These are phyloP conservation scores for Craterostigma plantagineum DNA, from an alignment of 257 asterid genomes.

Conservation along the genomic window DNA sequence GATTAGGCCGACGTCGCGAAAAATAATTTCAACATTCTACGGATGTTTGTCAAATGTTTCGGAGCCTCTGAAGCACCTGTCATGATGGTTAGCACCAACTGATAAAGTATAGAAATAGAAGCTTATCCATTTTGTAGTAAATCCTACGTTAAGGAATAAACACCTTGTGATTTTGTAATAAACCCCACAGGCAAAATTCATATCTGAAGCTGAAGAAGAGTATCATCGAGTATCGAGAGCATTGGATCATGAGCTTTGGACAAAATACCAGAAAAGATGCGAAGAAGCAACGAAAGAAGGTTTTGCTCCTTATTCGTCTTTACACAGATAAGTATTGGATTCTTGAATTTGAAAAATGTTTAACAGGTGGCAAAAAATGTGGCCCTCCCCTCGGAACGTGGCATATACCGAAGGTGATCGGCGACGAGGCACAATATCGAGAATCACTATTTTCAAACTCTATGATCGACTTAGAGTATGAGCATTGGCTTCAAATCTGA, in stretches of 20 bases:
- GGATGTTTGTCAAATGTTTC: constrained; percentile 59
- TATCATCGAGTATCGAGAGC: constrained; percentile 32
- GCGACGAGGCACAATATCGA: constrained; percentile 44
- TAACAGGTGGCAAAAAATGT: constrained; percentile 37
- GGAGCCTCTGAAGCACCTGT: constrained; percentile 72
- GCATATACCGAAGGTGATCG: constrained; percentile 62
- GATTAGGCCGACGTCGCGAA: constrained; percentile 59
- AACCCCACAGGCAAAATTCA: constrained; percentile 37
- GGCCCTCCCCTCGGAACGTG: constrained; percentile 90
- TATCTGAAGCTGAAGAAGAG: constrained; percentile 66
- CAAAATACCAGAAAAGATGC: constrained; percentile 52
- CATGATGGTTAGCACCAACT: constrained; percentile 59
- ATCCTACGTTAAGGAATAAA: not conserved
- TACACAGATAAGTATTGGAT: constrained; percentile 1
- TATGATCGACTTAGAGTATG: not conserved
- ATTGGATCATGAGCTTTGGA: constrained; percentile 37
- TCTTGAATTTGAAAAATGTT: no score
- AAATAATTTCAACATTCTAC: constrained; percentile 70
- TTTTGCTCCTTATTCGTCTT: no score
- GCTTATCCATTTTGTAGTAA: not conserved
- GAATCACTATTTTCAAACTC: constrained; percentile 11
- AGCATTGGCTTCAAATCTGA: no score
- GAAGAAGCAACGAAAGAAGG: constrained; percentile 96
- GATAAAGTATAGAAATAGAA: not conserved
- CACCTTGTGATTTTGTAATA: not conserved